Base-by-base conservation (phyloP, 441 rosid species). In the Omphalea diandra region DNA sequence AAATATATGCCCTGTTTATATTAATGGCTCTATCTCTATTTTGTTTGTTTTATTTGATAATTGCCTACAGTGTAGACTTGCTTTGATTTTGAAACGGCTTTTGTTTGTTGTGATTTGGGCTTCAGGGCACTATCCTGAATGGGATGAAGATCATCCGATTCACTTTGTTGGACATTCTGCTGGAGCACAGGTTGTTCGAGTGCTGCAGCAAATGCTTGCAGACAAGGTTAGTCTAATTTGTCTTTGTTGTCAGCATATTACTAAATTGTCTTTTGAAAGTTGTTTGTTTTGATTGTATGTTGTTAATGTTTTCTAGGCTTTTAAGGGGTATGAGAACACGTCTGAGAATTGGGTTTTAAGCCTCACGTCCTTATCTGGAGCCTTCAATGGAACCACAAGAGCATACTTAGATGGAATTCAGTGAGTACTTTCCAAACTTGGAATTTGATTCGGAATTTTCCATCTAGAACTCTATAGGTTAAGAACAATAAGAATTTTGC, bases 151-250 rank as follows among this genome's bases (percentile, higher is more conserved):
- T 77, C 97, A 94, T 75, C 98, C 98, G 52, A 82, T 94, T 74
- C 99, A 92, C 78, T 90, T 94, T 73, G 92, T 92, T 44, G 99
- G 98, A 17, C 99, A 94, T 78, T 94, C 99, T 0, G 98, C 99
- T 0, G 98, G 99, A 27, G 99, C 97, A 0, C 99, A 92, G 81
- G 99, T 94, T 53, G 91, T 83, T 55, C 94, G 99, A 2, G 85
- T 92, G 54, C 71, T 94, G 87, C 98, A 94, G 86, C 96, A 94
- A 85, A 94, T 94, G 99, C 94, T 94, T 68, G 94, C 93, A 8
- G 93, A 92, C 74, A 90, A 92, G 90, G 98, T 94, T 67, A 20
- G 84, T 74, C 24, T 60, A 20, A 46, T 66, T 69, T 35, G 14
- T 44, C 15, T 14, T 63, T 44, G 46, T 18, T 43, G 27, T 69